These are phyloP conservation scores for Yamadazyma sp. DNA, from an alignment of 805 yeast genomes.

Conservation along the genomic window DNA sequence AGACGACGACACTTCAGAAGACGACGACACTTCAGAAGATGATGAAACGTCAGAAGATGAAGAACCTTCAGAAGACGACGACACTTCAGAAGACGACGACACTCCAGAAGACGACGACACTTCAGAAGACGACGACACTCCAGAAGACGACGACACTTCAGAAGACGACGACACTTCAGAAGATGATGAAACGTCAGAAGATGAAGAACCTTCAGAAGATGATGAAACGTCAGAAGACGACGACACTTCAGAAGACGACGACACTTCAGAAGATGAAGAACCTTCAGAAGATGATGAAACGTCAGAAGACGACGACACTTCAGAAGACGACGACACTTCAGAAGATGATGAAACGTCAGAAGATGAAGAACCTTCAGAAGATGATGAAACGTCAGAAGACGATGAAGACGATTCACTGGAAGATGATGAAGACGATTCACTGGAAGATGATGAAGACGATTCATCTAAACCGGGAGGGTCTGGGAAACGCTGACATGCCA, in stretches of 20 bases:
- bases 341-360: constrained; percentile 10
- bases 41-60: constrained; percentile 6
- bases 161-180: constrained; percentile 7
- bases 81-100: constrained; percentile 5
- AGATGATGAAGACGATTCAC: constrained; percentile 2
- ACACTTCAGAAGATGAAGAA: constrained; percentile 2
- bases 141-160: constrained; percentile 8
- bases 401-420: constrained; percentile 7
- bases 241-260: constrained; percentile 10
- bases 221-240: constrained; percentile 6
- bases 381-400: constrained; percentile 6
- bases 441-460: constrained; percentile 9
- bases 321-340: constrained; percentile 2
- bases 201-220: constrained; percentile 4
- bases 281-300: constrained; percentile 8
- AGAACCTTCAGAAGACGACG: background rate
- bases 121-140: constrained; percentile 4
- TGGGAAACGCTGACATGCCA: constrained; percentile 16
- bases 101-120: constrained; percentile 4
- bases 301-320: constrained; percentile 10
- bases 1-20: constrained; percentile 9
- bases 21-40: constrained; percentile 5
- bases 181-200: constrained; percentile 4
- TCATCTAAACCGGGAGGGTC: constrained; percentile 15
- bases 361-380: constrained; percentile 5